Percentiles rank a stretch among this genome's conserved stretches.
Conservation (phyloP, 2,329 filamentous ascomycete genomes). For the Calycina marina region DNA sequence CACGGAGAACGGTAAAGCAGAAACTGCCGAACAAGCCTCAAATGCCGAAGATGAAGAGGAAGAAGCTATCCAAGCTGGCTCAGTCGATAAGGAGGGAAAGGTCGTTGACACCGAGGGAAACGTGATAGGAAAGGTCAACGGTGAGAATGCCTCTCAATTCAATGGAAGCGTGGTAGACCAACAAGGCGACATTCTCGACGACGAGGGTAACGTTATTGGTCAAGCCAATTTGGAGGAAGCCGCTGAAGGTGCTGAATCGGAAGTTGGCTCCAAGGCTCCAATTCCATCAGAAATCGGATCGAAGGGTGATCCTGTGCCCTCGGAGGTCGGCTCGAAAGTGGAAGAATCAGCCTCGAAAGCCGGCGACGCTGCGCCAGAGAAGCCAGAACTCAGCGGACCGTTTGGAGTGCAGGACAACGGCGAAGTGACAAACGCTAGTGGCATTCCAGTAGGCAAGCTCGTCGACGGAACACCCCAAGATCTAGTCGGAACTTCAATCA, state of each 20-base stretch:
- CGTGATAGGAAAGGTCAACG: slow-evolving; percentile 25
- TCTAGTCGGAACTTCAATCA: slow-evolving; percentile 45
- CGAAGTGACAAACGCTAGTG: slow-evolving; percentile 38
- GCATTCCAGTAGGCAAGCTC: slow-evolving; percentile 36
- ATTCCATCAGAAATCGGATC: not conserved
- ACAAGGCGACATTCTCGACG: slow-evolving; percentile 7
- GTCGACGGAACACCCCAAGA: slow-evolving; percentile 26
- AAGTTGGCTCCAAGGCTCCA: not conserved
- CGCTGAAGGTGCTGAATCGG: not conserved
- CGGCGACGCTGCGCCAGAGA: slow-evolving; percentile 26
- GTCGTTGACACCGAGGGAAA: slow-evolving; percentile 39
- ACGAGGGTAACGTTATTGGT: slow-evolving; percentile 2
- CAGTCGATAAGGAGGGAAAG: slow-evolving; percentile 39
- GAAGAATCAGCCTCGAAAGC: not conserved
- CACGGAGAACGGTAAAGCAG: slow-evolving; percentile 29
- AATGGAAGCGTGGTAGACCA: slow-evolving; percentile 1
- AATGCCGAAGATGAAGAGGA: slow-evolving; percentile 41
- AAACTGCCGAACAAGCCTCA: slow-evolving; percentile 37
- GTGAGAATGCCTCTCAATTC: slow-evolving; percentile 1
- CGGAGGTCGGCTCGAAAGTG: not conserved
- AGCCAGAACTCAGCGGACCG: slow-evolving; percentile 35
- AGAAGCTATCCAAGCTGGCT: slow-evolving; percentile 35
- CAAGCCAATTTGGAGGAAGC: not conserved
- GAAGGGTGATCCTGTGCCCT: not conserved
- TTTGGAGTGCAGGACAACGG: slow-evolving; percentile 34